Conservation (phyloP, 2,329 filamentous ascomycete species). For the Bipolaris cookei region DNA sequence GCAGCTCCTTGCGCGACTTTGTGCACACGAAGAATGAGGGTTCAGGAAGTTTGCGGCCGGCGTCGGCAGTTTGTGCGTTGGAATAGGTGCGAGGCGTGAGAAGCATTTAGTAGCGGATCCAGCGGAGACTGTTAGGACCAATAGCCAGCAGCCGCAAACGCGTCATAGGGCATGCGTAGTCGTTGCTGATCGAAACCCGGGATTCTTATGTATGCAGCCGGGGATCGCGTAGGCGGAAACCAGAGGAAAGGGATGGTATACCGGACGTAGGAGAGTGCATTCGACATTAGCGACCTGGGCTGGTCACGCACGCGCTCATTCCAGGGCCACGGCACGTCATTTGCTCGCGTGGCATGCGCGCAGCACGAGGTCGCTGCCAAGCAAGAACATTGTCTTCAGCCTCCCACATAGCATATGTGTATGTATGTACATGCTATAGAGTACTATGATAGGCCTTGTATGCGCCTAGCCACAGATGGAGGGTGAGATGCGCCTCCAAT, state of each 20-base stretch:
- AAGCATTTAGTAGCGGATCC: conserved; percentile 49
- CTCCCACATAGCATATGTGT: neutral
- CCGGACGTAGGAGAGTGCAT: neutral
- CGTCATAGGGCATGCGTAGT: conserved; percentile 23
- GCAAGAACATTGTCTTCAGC: neutral
- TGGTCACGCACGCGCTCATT: conserved; percentile 20
- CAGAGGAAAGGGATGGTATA: conserved; percentile 6
- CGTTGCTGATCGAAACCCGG: conserved; percentile 13
- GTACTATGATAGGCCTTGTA: neutral
- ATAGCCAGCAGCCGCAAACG: conserved; percentile 20
- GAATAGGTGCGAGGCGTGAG: conserved; percentile 50
- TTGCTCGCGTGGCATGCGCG: conserved; percentile 18
- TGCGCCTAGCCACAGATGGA: neutral
- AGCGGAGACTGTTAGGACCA: conserved; percentile 29
- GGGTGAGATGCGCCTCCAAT: neutral
- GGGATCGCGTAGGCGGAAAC: conserved; percentile 1
- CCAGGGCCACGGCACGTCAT: conserved; percentile 16
- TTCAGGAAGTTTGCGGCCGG: conserved; percentile 33
- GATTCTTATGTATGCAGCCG: conserved; percentile 2
- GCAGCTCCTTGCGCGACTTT: conserved; percentile 43
- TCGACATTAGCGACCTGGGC: neutral
- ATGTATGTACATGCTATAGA: too few relatives aligned
- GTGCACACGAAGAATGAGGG: conserved; percentile 45
- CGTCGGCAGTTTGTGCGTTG: conserved; percentile 48
- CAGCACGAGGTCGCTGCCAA: conserved; percentile 9